These are phyloP conservation scores for Colletotrichum karsti DNA, from an alignment of 2,329 filamentous ascomycete species.

Conservation along the genomic window DNA sequence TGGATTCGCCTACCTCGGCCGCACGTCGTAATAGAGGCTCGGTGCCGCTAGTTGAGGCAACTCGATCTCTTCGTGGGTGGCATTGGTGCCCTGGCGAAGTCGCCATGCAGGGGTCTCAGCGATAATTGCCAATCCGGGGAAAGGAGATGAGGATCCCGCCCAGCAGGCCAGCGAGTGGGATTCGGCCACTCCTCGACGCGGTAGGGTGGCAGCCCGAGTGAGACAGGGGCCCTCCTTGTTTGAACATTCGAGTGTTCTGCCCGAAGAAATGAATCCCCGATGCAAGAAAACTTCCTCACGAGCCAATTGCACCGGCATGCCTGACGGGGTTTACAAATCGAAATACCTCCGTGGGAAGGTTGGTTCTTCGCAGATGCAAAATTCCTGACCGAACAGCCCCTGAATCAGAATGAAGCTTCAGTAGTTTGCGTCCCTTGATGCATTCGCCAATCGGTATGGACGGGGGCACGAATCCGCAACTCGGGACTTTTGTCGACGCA, in stretches of 20 bases:
- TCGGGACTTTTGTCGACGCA: background rate
- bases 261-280: background rate
- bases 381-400: background rate
- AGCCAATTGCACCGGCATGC: background rate
- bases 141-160: background rate
- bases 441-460: background rate
- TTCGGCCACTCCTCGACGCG: background rate
- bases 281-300: background rate
- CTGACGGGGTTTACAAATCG: background rate
- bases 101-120: background rate
- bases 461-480: background rate
- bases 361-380: background rate
- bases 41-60: background rate
- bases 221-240: background rate
- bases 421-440: background rate
- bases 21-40: constrained; percentile 15
- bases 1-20: background rate
- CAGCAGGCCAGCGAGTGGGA: background rate
- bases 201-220: background rate
- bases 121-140: constrained; percentile 2
- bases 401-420: background rate
- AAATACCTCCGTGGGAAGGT: background rate
- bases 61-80: background rate
- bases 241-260: background rate
- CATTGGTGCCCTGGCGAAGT: background rate